Evolutionary conservation across 345 rosid species (phyloP), one percentile per base, ranked within the genome.

Genomic region (Arabidopsis thaliana): DNA sequence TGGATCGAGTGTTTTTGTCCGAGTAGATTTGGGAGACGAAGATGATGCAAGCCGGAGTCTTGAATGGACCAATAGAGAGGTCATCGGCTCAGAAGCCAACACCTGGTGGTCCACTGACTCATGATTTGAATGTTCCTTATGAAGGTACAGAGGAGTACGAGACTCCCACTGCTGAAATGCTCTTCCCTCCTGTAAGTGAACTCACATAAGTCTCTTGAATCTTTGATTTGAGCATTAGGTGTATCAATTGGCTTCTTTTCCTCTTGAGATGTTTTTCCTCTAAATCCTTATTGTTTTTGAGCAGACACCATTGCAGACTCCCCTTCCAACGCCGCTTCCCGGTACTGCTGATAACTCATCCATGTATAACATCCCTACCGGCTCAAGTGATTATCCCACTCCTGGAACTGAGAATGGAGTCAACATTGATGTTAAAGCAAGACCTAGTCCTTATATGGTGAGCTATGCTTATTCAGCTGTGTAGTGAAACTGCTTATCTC

Each of bases 141-240:
- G 91, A 96, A 71, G 98, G 90, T 58, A 79, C 92, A 0, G 99
- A 96, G 81, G 99, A 96, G 81, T 96, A 86, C 14, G 98, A 96
- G 82, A 96, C 99, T 58, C 99, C 99, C 32, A 96, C 99, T 1
- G 94, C 95, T 67, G 99, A 93, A 61, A 88, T 96, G 70, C 94
- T 93, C 53, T 93, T 93, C 59, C 96, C 99, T 73, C 97, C 98
- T 9, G 99, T 95, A 30, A 80, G 81, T 81, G 12, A 7, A 3
- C 33, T 53, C 0, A 34, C 52, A 69, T 22, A 3, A 0, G 7
- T 4, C 48, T 4, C 48, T 40, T 32, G 22, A 10, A 22, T 41
- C 42, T 30, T 0, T 11, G 13, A 11, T 56, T 38, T 25, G 28
- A 25, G 28, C 34, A 44, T 24, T 52, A 12, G 12, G 8, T 8